Conservation (phyloP, 1,284 basidiomycete genomes). For the Trichosporon sp. region DNA sequence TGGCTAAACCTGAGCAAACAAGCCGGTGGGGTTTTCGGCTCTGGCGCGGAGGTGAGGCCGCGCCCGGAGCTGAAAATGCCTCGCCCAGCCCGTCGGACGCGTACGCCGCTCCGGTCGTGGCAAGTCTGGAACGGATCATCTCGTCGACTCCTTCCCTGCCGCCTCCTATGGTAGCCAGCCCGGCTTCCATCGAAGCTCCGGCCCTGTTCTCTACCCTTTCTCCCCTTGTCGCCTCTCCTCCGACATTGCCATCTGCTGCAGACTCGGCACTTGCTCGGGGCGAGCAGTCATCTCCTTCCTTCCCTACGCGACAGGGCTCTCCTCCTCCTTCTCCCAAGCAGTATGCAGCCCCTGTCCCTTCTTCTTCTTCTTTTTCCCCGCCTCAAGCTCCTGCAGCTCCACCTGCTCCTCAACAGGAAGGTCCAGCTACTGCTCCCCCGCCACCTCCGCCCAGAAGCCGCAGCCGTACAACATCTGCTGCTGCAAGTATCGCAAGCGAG, state of each 20-base stretch:
- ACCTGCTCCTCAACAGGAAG: neutral
- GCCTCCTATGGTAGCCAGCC: neutral
- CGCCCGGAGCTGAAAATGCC: neutral
- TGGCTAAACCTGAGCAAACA: conserved; percentile 1
- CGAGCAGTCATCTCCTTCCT: neutral
- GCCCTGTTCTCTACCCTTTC: neutral
- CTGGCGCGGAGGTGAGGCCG: conserved; percentile 5
- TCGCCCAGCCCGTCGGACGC: conserved; percentile 3
- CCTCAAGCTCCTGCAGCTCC: neutral
- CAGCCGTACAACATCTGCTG: neutral
- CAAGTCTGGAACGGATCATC: neutral
- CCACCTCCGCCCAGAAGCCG: neutral
- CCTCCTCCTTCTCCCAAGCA: neutral
- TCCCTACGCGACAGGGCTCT: neutral
- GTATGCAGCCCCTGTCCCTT: neutral
- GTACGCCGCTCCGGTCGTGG: conserved; percentile 1
- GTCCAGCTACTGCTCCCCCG: neutral
- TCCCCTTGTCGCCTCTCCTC: neutral
- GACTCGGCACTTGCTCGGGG: neutral
- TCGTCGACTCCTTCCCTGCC: neutral
- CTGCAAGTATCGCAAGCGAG: neutral
- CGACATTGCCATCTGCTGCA: neutral
- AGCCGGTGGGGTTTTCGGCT: conserved; percentile 9
- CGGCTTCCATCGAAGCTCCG: neutral
- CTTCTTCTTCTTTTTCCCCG: neutral